phyloP scores from a whole-genome alignment of 2,329 filamentous ascomycete genomes.

The Hypoxylon sp. region DNA sequence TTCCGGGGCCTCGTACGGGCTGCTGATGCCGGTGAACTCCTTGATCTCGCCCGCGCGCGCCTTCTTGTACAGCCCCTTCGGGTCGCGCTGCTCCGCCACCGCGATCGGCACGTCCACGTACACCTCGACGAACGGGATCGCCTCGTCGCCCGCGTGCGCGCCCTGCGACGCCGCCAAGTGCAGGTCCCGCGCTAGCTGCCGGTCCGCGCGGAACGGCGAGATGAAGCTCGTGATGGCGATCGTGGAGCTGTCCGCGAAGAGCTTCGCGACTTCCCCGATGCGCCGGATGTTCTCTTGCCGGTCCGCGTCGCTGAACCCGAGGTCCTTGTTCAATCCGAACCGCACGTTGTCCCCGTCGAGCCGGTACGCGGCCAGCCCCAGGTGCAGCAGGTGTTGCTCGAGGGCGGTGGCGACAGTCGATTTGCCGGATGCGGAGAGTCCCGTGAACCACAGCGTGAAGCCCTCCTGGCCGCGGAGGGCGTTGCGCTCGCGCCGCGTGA shows the following conservation, averaged over 20 bases:
- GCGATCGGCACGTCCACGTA: slow-evolving; percentile 92
- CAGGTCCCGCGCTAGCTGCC: slow-evolving; percentile 83
- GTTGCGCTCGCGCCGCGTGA: slow-evolving; percentile 83
- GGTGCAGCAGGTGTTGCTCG: slow-evolving; percentile 94
- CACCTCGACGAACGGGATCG: slow-evolving; percentile 92
- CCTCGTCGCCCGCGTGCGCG: slow-evolving; percentile 73
- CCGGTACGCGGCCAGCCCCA: slow-evolving; percentile 86
- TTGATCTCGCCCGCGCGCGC: slow-evolving; percentile 93
- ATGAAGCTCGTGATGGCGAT: slow-evolving; percentile 97
- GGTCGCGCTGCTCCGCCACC: slow-evolving; percentile 94
- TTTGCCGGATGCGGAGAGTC: slow-evolving; percentile 95
- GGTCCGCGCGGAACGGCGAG: slow-evolving; percentile 91
- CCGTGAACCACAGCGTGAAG: slow-evolving; percentile 98
- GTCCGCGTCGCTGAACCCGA: slow-evolving; percentile 93
- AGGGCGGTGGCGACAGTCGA: slow-evolving; percentile 97
- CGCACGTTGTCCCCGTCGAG: slow-evolving; percentile 99
- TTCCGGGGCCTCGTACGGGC: slow-evolving; percentile 92
- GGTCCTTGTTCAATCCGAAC: slow-evolving; percentile 97
- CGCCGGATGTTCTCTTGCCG: slow-evolving; percentile 98
- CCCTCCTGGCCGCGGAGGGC: slow-evolving; percentile 84
- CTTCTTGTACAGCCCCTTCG: slow-evolving; percentile 98
- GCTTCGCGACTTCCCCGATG: slow-evolving; percentile 95
- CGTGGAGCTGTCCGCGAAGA: slow-evolving; percentile 91
- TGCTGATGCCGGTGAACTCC: slow-evolving; percentile 95
- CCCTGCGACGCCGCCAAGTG: slow-evolving; percentile 74